These are phyloP conservation scores for Backusella westeae DNA, from an alignment of 192 early-diverging fungal genomes.

Conservation along the genomic window DNA sequence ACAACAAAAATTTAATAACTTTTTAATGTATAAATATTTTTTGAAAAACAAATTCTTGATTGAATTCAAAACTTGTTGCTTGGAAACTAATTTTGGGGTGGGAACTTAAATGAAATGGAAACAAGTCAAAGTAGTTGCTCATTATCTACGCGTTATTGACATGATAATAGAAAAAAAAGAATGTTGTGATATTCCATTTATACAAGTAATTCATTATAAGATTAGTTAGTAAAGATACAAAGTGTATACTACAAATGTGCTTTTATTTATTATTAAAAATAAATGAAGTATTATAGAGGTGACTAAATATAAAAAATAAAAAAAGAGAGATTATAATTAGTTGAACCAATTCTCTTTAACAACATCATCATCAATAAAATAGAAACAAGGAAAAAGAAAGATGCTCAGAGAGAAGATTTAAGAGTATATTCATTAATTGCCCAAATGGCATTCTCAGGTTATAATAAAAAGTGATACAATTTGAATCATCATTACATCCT, in stretches of 20 bases:
- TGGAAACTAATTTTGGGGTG: neutral
- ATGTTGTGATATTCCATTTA: no score
- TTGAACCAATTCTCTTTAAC: neutral
- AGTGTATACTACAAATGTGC: no score
- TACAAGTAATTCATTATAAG: no score
- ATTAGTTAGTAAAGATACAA: no score
- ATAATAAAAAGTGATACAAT: neutral
- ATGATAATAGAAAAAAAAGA: no score
- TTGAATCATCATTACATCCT: neutral
- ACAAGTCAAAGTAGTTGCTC: no score
- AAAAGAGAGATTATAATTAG: neutral
- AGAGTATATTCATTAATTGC: neutral
- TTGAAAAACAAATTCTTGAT: neutral
- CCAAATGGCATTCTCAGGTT: neutral
- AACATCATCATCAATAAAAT: neutral
- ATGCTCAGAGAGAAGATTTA: neutral
- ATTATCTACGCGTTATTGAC: no score
- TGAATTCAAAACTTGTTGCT: neutral
- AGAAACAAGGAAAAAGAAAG: neutral
- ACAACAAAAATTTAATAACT: neutral
- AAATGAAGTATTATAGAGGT: no score
- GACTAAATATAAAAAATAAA: neutral
- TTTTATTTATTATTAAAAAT: no score
- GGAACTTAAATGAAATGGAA: no score
- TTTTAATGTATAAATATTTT: constrained; percentile 1